Conservation (phyloP, 2,329 filamentous ascomycete genomes). For the Xylaria sp. region DNA sequence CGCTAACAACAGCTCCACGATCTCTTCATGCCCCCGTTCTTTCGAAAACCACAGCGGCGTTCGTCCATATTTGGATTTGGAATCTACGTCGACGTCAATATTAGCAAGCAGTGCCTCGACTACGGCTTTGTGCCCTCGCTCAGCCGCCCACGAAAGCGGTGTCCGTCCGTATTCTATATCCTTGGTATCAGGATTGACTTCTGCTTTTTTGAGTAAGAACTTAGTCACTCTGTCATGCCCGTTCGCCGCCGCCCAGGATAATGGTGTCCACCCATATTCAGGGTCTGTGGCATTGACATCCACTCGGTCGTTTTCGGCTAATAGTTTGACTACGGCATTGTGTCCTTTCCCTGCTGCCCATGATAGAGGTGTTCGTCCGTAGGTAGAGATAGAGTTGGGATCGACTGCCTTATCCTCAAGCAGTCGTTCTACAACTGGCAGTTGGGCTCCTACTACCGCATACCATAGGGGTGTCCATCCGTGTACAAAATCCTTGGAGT, state of each 20-base stretch:
- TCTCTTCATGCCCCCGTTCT: background rate
- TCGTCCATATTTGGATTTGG: slow-evolving; percentile 6
- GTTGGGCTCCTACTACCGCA: background rate
- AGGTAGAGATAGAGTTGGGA: background rate
- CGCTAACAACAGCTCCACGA: background rate
- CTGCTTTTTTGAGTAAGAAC: background rate
- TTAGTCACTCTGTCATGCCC: background rate
- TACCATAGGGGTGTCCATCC: slow-evolving; percentile 2
- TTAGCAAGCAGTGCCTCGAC: background rate
- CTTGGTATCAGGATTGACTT: background rate
- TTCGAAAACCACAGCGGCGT: slow-evolving; percentile 9
- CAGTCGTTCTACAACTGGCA: background rate
- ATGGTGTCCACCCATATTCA: background rate
- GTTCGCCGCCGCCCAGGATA: background rate
- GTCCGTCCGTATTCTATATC: background rate
- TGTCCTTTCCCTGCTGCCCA: background rate
- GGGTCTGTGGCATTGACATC: background rate
- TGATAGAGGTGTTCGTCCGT: background rate
- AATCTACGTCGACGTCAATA: background rate
- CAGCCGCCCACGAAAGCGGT: background rate
- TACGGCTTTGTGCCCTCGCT: background rate
- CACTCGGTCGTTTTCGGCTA: background rate
- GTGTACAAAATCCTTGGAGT: background rate
- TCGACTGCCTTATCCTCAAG: background rate
- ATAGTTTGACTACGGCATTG: background rate